phyloP scores from a whole-genome alignment of 2,329 filamentous ascomycete genomes.

The Paraconiothyrium sp. region DNA sequence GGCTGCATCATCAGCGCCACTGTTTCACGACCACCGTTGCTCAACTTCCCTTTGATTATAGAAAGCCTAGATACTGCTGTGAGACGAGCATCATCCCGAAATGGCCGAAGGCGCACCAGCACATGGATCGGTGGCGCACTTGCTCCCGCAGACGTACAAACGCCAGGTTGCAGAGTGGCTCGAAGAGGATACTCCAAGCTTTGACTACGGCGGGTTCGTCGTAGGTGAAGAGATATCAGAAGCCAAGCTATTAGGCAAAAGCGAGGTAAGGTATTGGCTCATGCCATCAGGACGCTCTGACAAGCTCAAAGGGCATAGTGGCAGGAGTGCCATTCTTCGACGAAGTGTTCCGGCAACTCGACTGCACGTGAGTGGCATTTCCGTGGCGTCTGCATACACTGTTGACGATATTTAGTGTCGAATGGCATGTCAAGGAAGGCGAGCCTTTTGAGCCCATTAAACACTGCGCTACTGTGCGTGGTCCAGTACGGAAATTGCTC shows the following conservation, averaged over 20 bases:
- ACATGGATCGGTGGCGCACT: constrained; percentile 71
- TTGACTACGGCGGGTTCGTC: constrained; percentile 97
- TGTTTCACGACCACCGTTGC: not conserved
- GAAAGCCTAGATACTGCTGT: not conserved
- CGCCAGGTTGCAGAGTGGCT: constrained; percentile 84
- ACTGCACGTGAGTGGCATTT: constrained; percentile 71
- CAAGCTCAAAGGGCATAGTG: constrained; percentile 70
- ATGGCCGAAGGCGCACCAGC: constrained; percentile 61
- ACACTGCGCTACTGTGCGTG: constrained; percentile 81
- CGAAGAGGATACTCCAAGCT: constrained; percentile 93
- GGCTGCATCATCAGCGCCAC: constrained; percentile 4
- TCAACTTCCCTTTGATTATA: not conserved
- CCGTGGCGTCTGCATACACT: not conserved
- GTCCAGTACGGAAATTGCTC: constrained; percentile 82
- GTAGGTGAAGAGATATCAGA: constrained; percentile 73
- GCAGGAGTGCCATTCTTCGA: constrained; percentile 95
- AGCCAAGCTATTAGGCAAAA: constrained; percentile 66
- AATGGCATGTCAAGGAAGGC: constrained; percentile 87
- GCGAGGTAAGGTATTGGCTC: constrained; percentile 51
- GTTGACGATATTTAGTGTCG: constrained; percentile 62
- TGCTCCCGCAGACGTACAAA: constrained; percentile 88
- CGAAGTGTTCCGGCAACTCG: constrained; percentile 89
- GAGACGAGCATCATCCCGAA: constrained; percentile 19
- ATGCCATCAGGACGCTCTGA: constrained; percentile 11
- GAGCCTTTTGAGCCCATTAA: constrained; percentile 67